phyloP scores from a whole-genome alignment of 1,284 basidiomycete species.

The Ceratobasidium sp. region DNA sequence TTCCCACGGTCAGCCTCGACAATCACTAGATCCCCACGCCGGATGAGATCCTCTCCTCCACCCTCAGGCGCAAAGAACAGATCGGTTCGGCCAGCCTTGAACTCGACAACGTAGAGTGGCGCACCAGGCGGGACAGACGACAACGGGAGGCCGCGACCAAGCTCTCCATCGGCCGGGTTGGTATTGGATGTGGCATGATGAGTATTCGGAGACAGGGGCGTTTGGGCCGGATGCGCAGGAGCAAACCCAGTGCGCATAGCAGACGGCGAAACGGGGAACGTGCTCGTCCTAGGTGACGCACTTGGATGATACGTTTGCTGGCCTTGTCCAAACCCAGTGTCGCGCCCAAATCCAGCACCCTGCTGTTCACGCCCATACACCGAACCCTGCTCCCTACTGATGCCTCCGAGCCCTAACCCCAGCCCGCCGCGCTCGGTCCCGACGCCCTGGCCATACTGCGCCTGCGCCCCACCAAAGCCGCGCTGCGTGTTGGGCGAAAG shows the following conservation, averaged over 20 bases:
- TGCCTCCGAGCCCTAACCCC: slow-evolving; percentile 5
- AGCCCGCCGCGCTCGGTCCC: not conserved
- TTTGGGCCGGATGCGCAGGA: slow-evolving; percentile 10
- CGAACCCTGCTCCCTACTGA: slow-evolving; percentile 4
- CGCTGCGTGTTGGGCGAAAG: slow-evolving; percentile 32
- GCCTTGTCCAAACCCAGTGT: not conserved
- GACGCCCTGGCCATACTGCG: slow-evolving; percentile 6
- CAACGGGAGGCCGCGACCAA: slow-evolving; percentile 91
- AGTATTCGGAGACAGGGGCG: slow-evolving; percentile 54
- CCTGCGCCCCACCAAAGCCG: slow-evolving; percentile 10
- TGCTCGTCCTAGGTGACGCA: slow-evolving; percentile 47
- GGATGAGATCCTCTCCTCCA: slow-evolving; percentile 66
- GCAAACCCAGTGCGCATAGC: slow-evolving; percentile 49
- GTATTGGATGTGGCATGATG: slow-evolving; percentile 1
- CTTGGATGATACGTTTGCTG: slow-evolving; percentile 25
- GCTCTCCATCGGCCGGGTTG: slow-evolving; percentile 59
- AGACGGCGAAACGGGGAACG: slow-evolving; percentile 52
- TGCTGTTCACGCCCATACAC: not conserved
- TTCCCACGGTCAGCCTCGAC: slow-evolving; percentile 97
- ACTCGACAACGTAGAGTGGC: slow-evolving; percentile 96
- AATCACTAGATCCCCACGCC: slow-evolving; percentile 90
- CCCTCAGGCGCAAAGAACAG: slow-evolving; percentile 88
- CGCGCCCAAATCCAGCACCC: slow-evolving; percentile 23
- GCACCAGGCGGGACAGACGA: slow-evolving; percentile 82
- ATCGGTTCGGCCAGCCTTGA: slow-evolving; percentile 96